Conservation (phyloP, 805 yeast species). For the Suhomyces canberraensis region DNA sequence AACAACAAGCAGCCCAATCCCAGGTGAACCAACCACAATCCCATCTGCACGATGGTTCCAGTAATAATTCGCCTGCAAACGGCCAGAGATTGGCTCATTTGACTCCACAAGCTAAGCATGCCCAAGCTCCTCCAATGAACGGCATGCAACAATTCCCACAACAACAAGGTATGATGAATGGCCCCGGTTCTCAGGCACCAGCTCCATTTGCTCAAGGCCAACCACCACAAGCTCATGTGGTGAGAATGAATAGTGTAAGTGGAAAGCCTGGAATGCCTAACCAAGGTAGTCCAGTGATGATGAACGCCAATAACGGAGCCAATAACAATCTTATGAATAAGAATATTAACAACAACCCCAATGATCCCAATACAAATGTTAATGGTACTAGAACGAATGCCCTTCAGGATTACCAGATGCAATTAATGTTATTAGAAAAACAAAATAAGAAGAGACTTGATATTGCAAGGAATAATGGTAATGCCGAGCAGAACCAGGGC, state of each 20-base stretch:
- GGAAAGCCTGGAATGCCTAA: conserved; percentile 7
- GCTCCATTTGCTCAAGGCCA: conserved; percentile 5
- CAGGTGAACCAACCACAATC: conserved; percentile 10
- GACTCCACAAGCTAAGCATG: conserved; percentile 14
- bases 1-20: conserved; percentile 9
- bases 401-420: conserved; percentile 78
- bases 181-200: conserved; percentile 1
- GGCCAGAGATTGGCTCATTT: conserved; percentile 13
- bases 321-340: neutral
- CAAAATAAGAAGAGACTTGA: conserved; percentile 70
- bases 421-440: conserved; percentile 67
- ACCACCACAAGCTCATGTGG: conserved; percentile 11
- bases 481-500: conserved; percentile 7
- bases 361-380: conserved; percentile 5
- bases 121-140: conserved; percentile 10
- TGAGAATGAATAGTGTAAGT: conserved; percentile 15
- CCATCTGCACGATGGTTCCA: conserved; percentile 13
- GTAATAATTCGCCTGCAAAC: conserved; percentile 17
- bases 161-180: conserved; percentile 8
- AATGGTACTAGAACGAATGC: conserved; percentile 43
- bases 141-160: conserved; percentile 11
- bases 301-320: neutral
- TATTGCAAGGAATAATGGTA: conserved; percentile 41
- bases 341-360: neutral
- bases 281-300: conserved; percentile 7